Conservation (phyloP, 139 green algal genomes). For the Axilococcus clingmanii region DNA sequence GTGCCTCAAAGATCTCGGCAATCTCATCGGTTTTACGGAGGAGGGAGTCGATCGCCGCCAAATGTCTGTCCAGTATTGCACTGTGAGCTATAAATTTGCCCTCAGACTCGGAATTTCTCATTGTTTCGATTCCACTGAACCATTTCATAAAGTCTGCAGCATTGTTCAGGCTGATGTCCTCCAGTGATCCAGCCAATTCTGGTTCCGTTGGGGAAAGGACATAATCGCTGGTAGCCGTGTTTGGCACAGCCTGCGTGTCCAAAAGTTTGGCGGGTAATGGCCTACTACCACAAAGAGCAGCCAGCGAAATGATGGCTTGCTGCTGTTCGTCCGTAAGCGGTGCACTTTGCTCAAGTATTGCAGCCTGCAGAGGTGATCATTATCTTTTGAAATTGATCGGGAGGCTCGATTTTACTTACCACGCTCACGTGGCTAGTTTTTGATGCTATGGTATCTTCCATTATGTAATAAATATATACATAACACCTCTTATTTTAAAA, state of each 20-base stretch:
- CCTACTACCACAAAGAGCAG: slow-evolving; percentile 32
- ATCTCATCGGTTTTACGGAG: slow-evolving; percentile 41
- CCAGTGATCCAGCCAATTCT: slow-evolving; percentile 32
- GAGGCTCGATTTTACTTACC: no score
- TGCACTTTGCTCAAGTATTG: slow-evolving; percentile 51
- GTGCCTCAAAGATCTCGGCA: slow-evolving; percentile 46
- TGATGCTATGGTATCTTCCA: no score
- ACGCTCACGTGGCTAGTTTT: no score
- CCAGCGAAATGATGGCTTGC: slow-evolving; percentile 37
- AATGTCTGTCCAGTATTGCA: slow-evolving; percentile 41
- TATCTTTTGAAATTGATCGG: no score
- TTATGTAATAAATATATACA: no score
- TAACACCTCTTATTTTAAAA: no score
- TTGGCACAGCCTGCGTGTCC: neutral
- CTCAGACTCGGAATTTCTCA: slow-evolving; percentile 65
- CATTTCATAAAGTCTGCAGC: slow-evolving; percentile 80
- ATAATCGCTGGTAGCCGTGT: neutral
- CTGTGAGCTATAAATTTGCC: slow-evolving; percentile 75
- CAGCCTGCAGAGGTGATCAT: slow-evolving; percentile 31
- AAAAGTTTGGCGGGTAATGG: slow-evolving; percentile 50
- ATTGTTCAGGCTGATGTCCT: slow-evolving; percentile 59
- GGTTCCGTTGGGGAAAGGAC: slow-evolving; percentile 5
- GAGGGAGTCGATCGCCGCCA: slow-evolving; percentile 50
- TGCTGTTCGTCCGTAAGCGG: slow-evolving; percentile 51
- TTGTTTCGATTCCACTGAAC: slow-evolving; percentile 75